Base-by-base conservation (phyloP, 768 basidiomycete genomes). In the Auricularia sp. region DNA sequence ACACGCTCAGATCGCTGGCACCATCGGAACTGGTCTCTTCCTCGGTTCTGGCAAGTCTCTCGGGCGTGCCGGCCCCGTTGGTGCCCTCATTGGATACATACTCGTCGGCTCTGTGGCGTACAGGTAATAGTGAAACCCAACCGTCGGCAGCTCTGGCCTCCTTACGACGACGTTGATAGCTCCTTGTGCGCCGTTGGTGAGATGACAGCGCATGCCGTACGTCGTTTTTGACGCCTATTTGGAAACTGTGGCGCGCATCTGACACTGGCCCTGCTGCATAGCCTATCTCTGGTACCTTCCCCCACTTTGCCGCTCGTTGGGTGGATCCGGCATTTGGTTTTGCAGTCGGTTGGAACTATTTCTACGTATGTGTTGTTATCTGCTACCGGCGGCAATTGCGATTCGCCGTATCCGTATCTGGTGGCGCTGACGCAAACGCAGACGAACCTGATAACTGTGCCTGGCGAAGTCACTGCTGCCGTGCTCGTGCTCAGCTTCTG, bases 201-300 rank as follows among this genome's bases (percentile, higher is more conserved):
- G 75, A 87, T 91, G 88, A 87, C 88, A n/a, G 84, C 86, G 3
- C 83, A 83, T 75, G 89, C 88, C 1, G 18, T 29, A 54, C 18
- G 18, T 29, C 18, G 29, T 6, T 1, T 29, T 54, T 18, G 54
- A 54, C 54, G n/a, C n/a, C 54, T 54, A 54, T 29, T 29, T 29
- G 29, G 11, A 10, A 54, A 29, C 54, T 29, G 29, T 54, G 54
- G 54, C 54, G 39, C 39, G 39, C 39, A 42, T 42, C 39, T 42
- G 39, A 14, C 39, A 8, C 8, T 14, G 7, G 8, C 7, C 39
- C 39, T 42, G 39, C 39, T 42, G 39, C 39, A 42, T 14, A 42
- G 39, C 89, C 89, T 2, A 84, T 90, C 61, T 87, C 89, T 3
- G 90, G 90, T 18, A 86, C 87, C 0, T 90, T 89, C 72, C 87